Evolutionary conservation across 2,329 filamentous ascomycete species (phyloP).

Genomic region (Polychaeton citri): DNA sequence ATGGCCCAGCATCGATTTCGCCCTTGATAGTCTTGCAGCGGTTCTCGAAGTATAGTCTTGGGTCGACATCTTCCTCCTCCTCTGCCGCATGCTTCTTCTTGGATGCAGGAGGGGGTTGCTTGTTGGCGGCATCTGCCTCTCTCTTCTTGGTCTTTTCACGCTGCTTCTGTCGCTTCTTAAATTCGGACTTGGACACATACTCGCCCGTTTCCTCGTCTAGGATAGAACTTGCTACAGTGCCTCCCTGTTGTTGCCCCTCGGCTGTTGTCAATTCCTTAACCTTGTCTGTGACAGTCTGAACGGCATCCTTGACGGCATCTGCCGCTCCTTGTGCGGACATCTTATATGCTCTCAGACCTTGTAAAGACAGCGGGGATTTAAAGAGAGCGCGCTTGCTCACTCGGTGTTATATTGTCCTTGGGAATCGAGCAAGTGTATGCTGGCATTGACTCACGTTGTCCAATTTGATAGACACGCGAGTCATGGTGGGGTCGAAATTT

Average conservation of each 20-base stretch:
- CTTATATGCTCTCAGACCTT: too few species aligned
- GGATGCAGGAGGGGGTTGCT: slow-evolving; percentile 43
- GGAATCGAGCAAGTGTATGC: too few species aligned
- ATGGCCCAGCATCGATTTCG: slow-evolving; percentile 59
- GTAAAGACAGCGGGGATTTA: too few species aligned
- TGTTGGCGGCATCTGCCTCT: slow-evolving; percentile 65
- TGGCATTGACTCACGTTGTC: background rate
- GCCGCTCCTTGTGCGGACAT: slow-evolving; percentile 23
- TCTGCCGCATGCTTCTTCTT: slow-evolving; percentile 47
- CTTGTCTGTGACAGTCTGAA: slow-evolving; percentile 20
- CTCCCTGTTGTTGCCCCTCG: slow-evolving; percentile 14
- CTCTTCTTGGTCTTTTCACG: slow-evolving; percentile 79
- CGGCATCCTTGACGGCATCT: slow-evolving; percentile 23
- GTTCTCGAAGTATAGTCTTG: slow-evolving; percentile 95
- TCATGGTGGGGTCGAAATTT: background rate
- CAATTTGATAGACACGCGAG: background rate
- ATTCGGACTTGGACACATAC: slow-evolving; percentile 43
- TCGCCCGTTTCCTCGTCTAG: slow-evolving; percentile 92
- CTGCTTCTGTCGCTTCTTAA: slow-evolving; percentile 94
- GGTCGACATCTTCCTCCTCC: slow-evolving; percentile 55
- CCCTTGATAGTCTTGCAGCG: slow-evolving; percentile 71
- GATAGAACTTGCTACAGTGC: slow-evolving; percentile 26
- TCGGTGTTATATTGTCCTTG: too few species aligned
- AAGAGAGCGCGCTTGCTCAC: too few species aligned
- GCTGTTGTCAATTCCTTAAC: slow-evolving; percentile 20